phyloP scores from a whole-genome alignment of 768 basidiomycete genomes.

The Chalciporus chontae region DNA sequence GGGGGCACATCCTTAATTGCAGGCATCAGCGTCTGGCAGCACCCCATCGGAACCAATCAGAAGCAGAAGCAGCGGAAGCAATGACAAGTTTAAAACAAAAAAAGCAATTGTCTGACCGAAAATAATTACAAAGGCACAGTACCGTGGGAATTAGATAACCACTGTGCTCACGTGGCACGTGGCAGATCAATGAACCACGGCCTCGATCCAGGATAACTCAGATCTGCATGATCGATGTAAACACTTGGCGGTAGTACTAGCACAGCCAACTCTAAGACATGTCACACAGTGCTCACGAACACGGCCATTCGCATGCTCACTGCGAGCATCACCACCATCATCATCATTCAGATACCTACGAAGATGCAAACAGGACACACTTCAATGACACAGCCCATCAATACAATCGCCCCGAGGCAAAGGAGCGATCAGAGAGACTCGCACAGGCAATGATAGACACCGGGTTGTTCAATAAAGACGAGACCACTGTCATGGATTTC shows the following conservation, averaged over 20 bases:
- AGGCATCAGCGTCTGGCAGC: not conserved
- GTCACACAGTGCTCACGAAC: too few relatives aligned
- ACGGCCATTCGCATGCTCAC: not conserved
- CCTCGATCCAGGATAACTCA: too few relatives aligned
- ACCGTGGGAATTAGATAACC: not conserved
- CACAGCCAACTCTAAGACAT: not conserved
- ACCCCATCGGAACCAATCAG: not conserved
- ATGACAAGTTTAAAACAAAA: not conserved
- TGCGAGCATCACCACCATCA: not conserved
- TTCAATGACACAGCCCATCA: conserved; percentile 24
- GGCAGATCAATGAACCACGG: too few relatives aligned
- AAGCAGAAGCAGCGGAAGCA: not conserved
- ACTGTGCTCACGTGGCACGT: not conserved
- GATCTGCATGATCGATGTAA: too few relatives aligned
- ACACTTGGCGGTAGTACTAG: too few relatives aligned
- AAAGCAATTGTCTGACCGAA: not conserved
- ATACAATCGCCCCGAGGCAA: conserved; percentile 21
- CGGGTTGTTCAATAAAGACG: conserved; percentile 51
- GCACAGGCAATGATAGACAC: conserved; percentile 28
- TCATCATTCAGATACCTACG: conserved; percentile 6
- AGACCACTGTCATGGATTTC: conserved; percentile 64
- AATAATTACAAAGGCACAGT: not conserved
- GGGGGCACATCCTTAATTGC: not conserved
- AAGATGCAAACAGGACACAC: conserved; percentile 23
- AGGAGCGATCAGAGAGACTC: conserved; percentile 20